These are phyloP conservation scores for Penicillium sp. DNA, from an alignment of 2,329 filamentous ascomycete genomes.

Conservation along the genomic window DNA sequence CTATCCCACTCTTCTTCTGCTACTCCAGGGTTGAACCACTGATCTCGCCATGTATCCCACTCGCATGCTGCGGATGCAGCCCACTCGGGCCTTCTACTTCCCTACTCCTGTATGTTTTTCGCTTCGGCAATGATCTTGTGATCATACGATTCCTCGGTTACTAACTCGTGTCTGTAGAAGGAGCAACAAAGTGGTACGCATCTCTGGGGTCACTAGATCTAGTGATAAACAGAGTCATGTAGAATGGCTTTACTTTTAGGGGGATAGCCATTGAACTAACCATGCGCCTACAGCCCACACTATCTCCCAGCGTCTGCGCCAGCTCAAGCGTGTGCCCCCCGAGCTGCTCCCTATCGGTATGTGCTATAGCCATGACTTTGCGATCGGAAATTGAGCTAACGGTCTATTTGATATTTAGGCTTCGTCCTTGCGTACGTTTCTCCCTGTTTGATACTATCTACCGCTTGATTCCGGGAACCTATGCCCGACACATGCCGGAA, in stretches of 20 bases:
- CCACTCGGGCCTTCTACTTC: slow-evolving; percentile 46
- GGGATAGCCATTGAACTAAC: slow-evolving; percentile 22
- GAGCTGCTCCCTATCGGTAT: slow-evolving; percentile 94
- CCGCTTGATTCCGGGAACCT: slow-evolving; percentile 11
- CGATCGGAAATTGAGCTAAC: slow-evolving; percentile 14
- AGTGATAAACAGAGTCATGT: slow-evolving; percentile 6
- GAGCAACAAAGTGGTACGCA: slow-evolving; percentile 61
- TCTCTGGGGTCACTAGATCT: slow-evolving; percentile 3
- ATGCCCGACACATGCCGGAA: slow-evolving; percentile 10
- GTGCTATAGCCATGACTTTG: slow-evolving; percentile 31
- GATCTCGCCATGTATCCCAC: slow-evolving; percentile 63
- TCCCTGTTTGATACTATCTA: slow-evolving; percentile 10
- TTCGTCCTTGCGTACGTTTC: slow-evolving; percentile 76
- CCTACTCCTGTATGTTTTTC: slow-evolving; percentile 65
- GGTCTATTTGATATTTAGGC: slow-evolving; percentile 52
- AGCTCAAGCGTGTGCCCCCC: slow-evolving; percentile 82
- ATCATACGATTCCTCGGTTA: slow-evolving; percentile 22
- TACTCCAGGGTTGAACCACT: slow-evolving; percentile 9
- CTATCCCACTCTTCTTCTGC: slow-evolving; percentile 18
- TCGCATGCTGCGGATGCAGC: slow-evolving; percentile 62
- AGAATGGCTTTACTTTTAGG: background rate
- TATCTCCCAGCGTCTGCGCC: slow-evolving; percentile 89
- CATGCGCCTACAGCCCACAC: slow-evolving; percentile 70
- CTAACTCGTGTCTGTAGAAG: slow-evolving; percentile 54
- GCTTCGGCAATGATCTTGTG: slow-evolving; percentile 8